Conservation (phyloP, 2,329 filamentous ascomycete species). For the Cercospora sp. region DNA sequence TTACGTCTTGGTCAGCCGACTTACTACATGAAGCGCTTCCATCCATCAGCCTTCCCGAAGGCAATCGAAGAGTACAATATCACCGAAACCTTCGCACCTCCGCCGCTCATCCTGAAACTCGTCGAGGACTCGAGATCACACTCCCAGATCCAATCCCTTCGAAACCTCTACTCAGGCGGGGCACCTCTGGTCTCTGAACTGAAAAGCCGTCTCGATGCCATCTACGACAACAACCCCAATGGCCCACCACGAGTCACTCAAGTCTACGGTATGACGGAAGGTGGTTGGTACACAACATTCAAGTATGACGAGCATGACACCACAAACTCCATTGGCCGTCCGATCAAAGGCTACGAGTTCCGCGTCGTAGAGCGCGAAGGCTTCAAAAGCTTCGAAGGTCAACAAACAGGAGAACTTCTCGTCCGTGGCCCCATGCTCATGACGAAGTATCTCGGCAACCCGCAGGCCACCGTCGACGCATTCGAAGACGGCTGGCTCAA, state of each 20-base stretch:
- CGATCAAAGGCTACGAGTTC: conserved; percentile 44
- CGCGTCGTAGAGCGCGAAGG: conserved; percentile 33
- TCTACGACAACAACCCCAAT: conserved; percentile 39
- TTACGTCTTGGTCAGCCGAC: conserved; percentile 49
- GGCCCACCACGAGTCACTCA: conserved; percentile 48
- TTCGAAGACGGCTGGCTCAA: conserved; percentile 74
- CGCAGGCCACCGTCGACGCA: conserved; percentile 26
- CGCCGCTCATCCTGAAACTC: conserved; percentile 44
- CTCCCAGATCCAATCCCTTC: conserved; percentile 43
- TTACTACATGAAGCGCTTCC: conserved; percentile 52
- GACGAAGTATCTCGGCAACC: conserved; percentile 40
- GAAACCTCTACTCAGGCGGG: conserved; percentile 51
- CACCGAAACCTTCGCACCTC: conserved; percentile 52
- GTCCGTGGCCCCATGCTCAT: conserved; percentile 47
- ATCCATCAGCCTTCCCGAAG: conserved; percentile 40
- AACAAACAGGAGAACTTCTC: conserved; percentile 44
- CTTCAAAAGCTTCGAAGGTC: conserved; percentile 47
- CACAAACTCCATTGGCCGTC: conserved; percentile 51
- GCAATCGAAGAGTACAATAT: conserved; percentile 46
- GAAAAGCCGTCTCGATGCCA: conserved; percentile 44
- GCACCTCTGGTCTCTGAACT: conserved; percentile 49
- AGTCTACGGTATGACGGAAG: conserved; percentile 59
- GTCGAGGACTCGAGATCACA: conserved; percentile 38
- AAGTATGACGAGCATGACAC: conserved; percentile 44
- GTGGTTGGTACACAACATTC: conserved; percentile 47